Evolutionary conservation across 2,329 filamentous ascomycete species (phyloP), one percentile per base, ranked within the genome.

Genomic region (Nemania sp.): DNA sequence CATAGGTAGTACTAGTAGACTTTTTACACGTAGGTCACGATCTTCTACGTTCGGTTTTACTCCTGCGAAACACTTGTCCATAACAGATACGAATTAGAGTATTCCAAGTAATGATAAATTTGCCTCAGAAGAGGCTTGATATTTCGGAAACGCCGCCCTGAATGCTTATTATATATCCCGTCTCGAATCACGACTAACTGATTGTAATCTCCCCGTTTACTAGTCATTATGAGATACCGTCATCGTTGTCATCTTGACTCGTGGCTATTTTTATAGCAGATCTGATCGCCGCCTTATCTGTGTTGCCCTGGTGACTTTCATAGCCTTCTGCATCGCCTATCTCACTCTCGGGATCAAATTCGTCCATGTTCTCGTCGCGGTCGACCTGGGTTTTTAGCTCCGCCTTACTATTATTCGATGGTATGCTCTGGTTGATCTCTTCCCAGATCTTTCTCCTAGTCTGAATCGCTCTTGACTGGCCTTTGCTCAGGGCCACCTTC

Each of bases 401-500:
- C 42, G 46, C 57, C 20, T 59, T 59, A 11, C 11, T 30, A 8
- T 8, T 33, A 26, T 22, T 50, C 23, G 47, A 15, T 2, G 66
- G 62, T 37, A 65, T 64, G 55, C 67, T 55, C 62, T 74, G 76
- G 67, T 86, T 86, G 62, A 85, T 73, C 6, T 82, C 78, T 2
- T 84, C 81, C 83, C 83, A 86, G 3, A 72, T 71, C 66, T 81
- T 80, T 17, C 75, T 74, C 56, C 83, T 71, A 36, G 72, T 66
- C 61, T 82, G 75, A 7, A 83, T 74, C 14, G 62, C 71, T 52
- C 73, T 72, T 0, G 77, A 76, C 45, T 77, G 72, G 9, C 69
- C 74, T 60, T 81, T 75, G 68, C 82, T 86, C 69, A 76, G 78
- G 66, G 79, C 72, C 26, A 83, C 71, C 71, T 84, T 86, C 61